These are phyloP conservation scores for Euphorbia lathyris DNA, from an alignment of 345 rosid species.

Conservation along the genomic window DNA sequence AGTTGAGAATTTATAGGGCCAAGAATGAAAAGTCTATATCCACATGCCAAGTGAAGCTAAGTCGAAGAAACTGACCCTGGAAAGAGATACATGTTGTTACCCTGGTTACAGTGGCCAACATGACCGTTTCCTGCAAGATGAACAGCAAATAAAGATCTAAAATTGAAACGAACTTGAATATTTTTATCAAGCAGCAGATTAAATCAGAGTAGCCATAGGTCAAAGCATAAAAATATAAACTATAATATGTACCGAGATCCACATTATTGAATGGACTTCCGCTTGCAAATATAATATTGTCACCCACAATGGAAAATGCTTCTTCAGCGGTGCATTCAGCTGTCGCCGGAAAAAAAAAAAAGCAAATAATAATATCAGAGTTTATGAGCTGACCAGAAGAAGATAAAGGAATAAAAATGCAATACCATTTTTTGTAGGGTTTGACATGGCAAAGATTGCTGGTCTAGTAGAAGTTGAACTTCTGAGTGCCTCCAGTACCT, in stretches of 20 bases:
- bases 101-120: constrained; percentile 92
- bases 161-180: constrained; percentile 5
- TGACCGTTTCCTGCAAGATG: constrained; percentile 61
- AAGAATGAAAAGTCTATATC: not conserved
- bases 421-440: constrained; percentile 89
- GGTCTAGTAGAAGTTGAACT: constrained; percentile 93
- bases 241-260: constrained; percentile 64
- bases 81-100: constrained; percentile 97
- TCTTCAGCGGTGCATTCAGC: constrained; percentile 97
- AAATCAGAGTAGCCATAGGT: not conserved
- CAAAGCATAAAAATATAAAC: not conserved
- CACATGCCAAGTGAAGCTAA: not conserved
- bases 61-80: constrained; percentile 68
- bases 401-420: not conserved
- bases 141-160: constrained; percentile 21
- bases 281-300: constrained; percentile 87
- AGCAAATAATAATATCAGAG: not conserved
- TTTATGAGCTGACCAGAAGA: constrained; percentile 3
- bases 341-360: constrained; percentile 24
- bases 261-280: constrained; percentile 94
- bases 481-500: constrained; percentile 96
- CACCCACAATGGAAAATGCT: constrained; percentile 90
- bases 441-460: constrained; percentile 98
- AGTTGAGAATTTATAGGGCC: not conserved
- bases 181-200: not conserved